Conservation (phyloP, 208 protist species). For the Zelonia costaricensis region DNA sequence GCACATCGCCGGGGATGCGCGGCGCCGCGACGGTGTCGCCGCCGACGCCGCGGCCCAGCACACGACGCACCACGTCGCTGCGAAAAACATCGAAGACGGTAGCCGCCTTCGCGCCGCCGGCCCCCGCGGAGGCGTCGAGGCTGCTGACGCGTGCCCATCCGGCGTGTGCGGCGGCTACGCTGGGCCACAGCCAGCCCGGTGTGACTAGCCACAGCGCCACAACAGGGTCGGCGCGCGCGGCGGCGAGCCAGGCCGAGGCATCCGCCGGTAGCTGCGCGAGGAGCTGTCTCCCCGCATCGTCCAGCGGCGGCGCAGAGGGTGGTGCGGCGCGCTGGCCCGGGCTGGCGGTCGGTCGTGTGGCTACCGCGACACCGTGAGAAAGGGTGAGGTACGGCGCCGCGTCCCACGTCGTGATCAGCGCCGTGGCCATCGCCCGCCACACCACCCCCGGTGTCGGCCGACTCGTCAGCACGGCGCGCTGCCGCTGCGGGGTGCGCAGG, state of each 20-base stretch:
- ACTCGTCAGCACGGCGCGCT: constrained; percentile 35
- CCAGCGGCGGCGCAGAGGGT: not conserved
- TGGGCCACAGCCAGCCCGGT: constrained; percentile 28
- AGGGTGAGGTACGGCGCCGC: constrained; percentile 4
- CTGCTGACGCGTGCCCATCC: no score
- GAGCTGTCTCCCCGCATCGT: constrained; percentile 4
- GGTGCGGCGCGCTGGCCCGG: not conserved
- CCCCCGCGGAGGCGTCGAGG: no score
- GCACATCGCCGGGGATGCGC: no score
- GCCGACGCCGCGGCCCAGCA: no score
- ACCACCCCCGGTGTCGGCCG: constrained; percentile 21
- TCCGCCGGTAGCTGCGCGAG: constrained; percentile 3
- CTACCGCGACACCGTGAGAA: no score
- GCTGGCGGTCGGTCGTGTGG: not conserved
- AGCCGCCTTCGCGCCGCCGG: not conserved
- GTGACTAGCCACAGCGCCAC: constrained; percentile 30
- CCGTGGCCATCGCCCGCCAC: constrained; percentile 5
- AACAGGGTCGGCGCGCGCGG: constrained; percentile 13
- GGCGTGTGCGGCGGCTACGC: constrained; percentile 8
- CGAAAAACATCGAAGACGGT: not conserved
- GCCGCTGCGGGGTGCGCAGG: constrained; percentile 24
- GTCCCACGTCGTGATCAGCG: constrained; percentile 1
- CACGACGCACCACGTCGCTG: not conserved
- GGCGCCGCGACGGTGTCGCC: no score
- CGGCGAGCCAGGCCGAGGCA: constrained; percentile 13